A percentile compares a stretch with the other conserved stretches of the same genome.
phyloP scores from a whole-genome alignment of 352 stramenopile species.

The Blastocystis sp. region DNA sequence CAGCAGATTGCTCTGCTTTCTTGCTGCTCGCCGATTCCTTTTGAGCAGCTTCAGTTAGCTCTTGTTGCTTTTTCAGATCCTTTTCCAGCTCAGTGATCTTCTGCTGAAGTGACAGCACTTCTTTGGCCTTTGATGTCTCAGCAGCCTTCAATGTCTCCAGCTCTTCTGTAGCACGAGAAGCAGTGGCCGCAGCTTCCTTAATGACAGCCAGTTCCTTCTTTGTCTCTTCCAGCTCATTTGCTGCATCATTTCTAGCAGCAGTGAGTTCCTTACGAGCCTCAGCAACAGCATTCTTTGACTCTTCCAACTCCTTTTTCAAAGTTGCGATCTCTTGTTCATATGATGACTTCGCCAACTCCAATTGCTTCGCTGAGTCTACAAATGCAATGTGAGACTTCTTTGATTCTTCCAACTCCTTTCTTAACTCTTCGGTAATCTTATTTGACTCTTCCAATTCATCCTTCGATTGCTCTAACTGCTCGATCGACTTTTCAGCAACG shows the following conservation, averaged over 20 bases:
- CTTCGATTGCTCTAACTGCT: not conserved
- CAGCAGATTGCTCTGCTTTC: not conserved
- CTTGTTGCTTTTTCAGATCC: not conserved
- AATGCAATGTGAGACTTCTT: too few species aligned
- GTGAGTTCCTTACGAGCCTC: slow-evolving; percentile 57
- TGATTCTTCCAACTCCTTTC: too few species aligned
- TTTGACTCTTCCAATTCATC: slow-evolving; percentile 61
- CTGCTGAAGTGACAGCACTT: slow-evolving; percentile 40
- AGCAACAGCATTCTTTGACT: not conserved
- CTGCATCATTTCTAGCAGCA: not conserved
- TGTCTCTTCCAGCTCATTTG: not conserved
- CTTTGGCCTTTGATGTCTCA: not conserved
- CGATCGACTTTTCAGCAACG: too few species aligned
- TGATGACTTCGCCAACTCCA: too few species aligned
- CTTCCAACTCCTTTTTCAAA: slow-evolving; percentile 15
- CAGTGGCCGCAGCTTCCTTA: slow-evolving; percentile 3
- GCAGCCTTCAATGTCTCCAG: not conserved
- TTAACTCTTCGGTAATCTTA: not conserved
- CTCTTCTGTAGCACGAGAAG: not conserved
- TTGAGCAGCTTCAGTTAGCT: slow-evolving; percentile 36
- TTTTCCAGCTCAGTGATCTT: slow-evolving; percentile 18
- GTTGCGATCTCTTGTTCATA: not conserved
- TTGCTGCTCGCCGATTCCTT: slow-evolving; percentile 61
- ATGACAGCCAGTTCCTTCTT: slow-evolving; percentile 61
- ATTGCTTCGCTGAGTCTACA: too few species aligned